Percentiles rank a stretch among this genome's conserved stretches.
phyloP scores from a whole-genome alignment of 2,329 filamentous ascomycete species.

The Botryotinia convoluta region DNA sequence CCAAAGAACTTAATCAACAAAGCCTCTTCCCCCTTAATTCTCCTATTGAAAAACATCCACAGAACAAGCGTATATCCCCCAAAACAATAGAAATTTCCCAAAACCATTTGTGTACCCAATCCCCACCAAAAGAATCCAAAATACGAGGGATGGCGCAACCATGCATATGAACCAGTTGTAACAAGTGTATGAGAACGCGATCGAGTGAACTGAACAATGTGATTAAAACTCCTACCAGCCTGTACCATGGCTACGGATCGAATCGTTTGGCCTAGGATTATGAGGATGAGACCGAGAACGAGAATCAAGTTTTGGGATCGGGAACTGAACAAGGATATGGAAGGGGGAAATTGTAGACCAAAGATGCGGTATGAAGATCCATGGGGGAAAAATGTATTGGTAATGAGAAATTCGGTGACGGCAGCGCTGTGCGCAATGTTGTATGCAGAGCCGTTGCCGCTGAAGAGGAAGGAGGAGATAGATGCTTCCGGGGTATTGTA shows the following conservation, averaged over 20 bases:
- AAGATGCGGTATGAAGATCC: background rate
- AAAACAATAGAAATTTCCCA: conserved; percentile 82
- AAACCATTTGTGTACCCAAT: conserved; percentile 84
- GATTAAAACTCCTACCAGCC: conserved; percentile 90
- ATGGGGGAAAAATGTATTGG: conserved; percentile 53
- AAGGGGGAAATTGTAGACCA: background rate
- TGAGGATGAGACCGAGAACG: conserved; percentile 58
- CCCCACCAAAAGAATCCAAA: conserved; percentile 99
- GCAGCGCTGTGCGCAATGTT: conserved; percentile 77
- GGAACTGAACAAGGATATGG: conserved; percentile 24
- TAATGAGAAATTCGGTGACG: conserved; percentile 67
- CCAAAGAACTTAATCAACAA: conserved; percentile 80
- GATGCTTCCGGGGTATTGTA: conserved; percentile 75
- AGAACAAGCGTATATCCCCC: conserved; percentile 70
- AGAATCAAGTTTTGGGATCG: conserved; percentile 41
- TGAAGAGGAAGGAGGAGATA: conserved; percentile 76
- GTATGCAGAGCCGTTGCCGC: conserved; percentile 80
- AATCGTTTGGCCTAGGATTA: conserved; percentile 69
- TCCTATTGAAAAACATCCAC: conserved; percentile 77
- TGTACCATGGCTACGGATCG: conserved; percentile 84
- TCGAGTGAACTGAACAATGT: conserved; percentile 71
- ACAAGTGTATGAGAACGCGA: conserved; percentile 74
- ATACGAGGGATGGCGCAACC: conserved; percentile 83
- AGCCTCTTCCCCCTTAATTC: conserved; percentile 78
- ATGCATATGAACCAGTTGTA: conserved; percentile 73